Evolutionary conservation across 1,139 yeast species (phyloP).

Genomic region (Fermentozyma sake): DNA sequence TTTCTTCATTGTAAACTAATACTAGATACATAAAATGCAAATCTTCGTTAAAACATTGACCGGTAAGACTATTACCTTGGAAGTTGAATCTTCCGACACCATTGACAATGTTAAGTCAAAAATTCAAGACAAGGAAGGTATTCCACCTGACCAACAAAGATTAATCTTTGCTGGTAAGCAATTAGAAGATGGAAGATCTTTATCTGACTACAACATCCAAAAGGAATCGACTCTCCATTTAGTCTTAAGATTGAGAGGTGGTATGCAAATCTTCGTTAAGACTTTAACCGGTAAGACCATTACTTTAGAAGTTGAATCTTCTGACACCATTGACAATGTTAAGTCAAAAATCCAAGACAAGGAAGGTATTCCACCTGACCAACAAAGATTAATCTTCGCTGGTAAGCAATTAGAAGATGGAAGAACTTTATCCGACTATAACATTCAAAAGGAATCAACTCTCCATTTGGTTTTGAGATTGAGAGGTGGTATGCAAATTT

Average conservation of each 20-base stretch:
- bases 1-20: slow-evolving; percentile 1
- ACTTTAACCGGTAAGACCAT: slow-evolving; percentile 87
- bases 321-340: slow-evolving; percentile 92
- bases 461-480: slow-evolving; percentile 83
- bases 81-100: slow-evolving; percentile 70
- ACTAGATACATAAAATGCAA: slow-evolving; percentile 11
- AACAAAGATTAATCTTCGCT: slow-evolving; percentile 88
- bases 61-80: slow-evolving; percentile 67
- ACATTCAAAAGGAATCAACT: slow-evolving; percentile 92
- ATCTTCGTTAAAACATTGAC: slow-evolving; percentile 55
- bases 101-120: slow-evolving; percentile 59
- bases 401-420: slow-evolving; percentile 95
- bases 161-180: slow-evolving; percentile 58
- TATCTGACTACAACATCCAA: slow-evolving; percentile 62
- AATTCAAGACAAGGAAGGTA: slow-evolving; percentile 53
- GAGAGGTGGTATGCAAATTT: slow-evolving; percentile 85
- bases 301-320: slow-evolving; percentile 91
- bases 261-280: slow-evolving; percentile 54
- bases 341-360: slow-evolving; percentile 91
- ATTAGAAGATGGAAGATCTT: slow-evolving; percentile 63
- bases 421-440: slow-evolving; percentile 89
- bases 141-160: slow-evolving; percentile 52
- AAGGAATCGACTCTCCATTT: slow-evolving; percentile 52
- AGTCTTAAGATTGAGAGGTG: slow-evolving; percentile 28
- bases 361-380: slow-evolving; percentile 95